Evolutionary conservation across 345 rosid species (phyloP), one percentile per base, ranked within the genome.

Genomic region (Pelargonium nanum): DNA sequence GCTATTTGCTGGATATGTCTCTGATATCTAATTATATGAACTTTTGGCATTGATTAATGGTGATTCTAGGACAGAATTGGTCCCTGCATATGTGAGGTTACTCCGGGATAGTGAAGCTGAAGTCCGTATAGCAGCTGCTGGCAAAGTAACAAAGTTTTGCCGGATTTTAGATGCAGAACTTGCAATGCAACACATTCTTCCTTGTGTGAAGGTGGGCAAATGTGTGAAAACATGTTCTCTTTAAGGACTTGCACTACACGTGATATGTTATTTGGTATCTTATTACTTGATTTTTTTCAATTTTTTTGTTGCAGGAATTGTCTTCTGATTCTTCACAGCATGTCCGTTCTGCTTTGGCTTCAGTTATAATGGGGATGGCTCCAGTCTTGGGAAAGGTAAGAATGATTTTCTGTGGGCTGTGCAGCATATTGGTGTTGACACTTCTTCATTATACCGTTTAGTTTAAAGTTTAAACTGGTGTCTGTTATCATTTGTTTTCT

Each of bases 301-400:
- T 50, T 57, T 20, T 22, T 62, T 56, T 63, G 55, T 30, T 68
- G 67, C 70, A 93, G 99, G 97, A 93, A 67, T 70, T 93, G 63
- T 89, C 99, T 13, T 81, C 97, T 1, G 99, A 93, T 83, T 87
- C 97, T 66, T 93, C 97, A 25, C 99, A 93, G 68, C 99, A 92
- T 65, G 98, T 92, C 32, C 93, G 98, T 26, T 92, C 97, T 60
- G 98, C 96, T 61, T 78, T 92, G 79, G 98, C 98, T 66, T 92
- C 97, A 6, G 98, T 92, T 64, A 89, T 92, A 70, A 92, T 89
- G 96, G 99, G 99, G 60, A 89, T 93, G 97, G 96, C 99, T 63
- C 96, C 97, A 26, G 89, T 89, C 57, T 67, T 93, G 22, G 87
- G 86, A 57, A 81, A 79, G 79, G 80, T 69, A 67, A 57, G 70